phyloP scores from a whole-genome alignment of 768 basidiomycete species.

The Roridomyces roridus region DNA sequence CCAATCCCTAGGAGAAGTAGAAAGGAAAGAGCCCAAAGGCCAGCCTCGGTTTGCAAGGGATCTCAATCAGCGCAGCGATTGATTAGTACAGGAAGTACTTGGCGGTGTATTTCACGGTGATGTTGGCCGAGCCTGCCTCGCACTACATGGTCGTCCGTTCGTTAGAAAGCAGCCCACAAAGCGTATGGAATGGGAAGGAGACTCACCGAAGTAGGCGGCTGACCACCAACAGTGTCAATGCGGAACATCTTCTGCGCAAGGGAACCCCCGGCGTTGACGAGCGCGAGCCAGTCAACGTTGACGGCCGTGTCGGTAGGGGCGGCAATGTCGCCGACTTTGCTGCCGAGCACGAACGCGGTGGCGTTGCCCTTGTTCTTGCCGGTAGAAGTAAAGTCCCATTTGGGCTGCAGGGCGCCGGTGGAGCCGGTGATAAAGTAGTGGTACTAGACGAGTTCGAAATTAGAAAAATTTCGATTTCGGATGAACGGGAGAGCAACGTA shows the following conservation, averaged over 20 bases:
- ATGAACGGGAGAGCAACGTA: no score
- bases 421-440: constrained; percentile 50
- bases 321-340: constrained; percentile 33
- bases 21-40: no score
- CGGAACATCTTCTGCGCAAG: constrained; percentile 46
- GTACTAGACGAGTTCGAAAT: constrained; percentile 12
- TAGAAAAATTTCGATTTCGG: no score
- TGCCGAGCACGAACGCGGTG: constrained; percentile 24
- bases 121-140: constrained; percentile 13
- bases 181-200: not conserved
- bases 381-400: constrained; percentile 47
- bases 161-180: no score
- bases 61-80: no score
- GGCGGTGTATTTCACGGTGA: constrained; percentile 20
- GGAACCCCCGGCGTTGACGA: constrained; percentile 40
- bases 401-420: constrained; percentile 39
- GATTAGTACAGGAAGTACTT: no score
- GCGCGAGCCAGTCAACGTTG: constrained; percentile 45
- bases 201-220: constrained; percentile 42
- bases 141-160: no score
- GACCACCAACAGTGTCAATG: constrained; percentile 30
- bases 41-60: constrained; percentile 24
- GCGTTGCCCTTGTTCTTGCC: constrained; percentile 18
- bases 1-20: no score
- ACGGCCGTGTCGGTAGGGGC: constrained; percentile 28